A percentile compares a stretch with the other conserved stretches of the same genome.
These are phyloP conservation scores for Solanum chacoense DNA, from an alignment of 305 asterid species.

Conservation along the genomic window DNA sequence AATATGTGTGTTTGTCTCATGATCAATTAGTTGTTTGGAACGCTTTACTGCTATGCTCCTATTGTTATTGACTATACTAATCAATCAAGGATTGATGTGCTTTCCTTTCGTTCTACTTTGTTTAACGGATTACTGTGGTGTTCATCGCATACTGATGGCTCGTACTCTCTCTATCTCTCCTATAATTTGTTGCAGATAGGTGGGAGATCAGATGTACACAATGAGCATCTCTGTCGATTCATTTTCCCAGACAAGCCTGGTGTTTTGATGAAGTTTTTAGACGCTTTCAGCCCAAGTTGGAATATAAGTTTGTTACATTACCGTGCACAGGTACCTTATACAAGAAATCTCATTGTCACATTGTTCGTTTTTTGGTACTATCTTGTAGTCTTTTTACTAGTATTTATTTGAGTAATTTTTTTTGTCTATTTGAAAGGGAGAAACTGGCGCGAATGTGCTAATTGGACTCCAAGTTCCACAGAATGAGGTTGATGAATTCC, in stretches of 20 bases:
- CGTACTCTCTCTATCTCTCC: background rate
- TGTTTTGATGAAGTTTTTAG: slow-evolving; percentile 77
- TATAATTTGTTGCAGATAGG: slow-evolving; percentile 46
- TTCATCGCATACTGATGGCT: background rate
- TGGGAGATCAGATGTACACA: slow-evolving; percentile 60
- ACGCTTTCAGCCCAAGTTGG: slow-evolving; percentile 81
- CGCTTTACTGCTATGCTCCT: background rate
- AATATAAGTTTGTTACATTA: slow-evolving; percentile 87
- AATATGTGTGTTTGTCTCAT: background rate
- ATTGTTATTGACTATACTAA: background rate
- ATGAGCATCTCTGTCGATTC: slow-evolving; percentile 80
- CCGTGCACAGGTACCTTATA: slow-evolving; percentile 51
- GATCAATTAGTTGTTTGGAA: slow-evolving; percentile 26
- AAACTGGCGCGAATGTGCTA: slow-evolving; percentile 71
- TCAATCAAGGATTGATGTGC: background rate
- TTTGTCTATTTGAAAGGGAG: slow-evolving; percentile 36
- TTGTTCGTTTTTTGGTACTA: background rate
- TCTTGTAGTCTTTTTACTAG: background rate
- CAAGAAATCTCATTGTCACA: background rate
- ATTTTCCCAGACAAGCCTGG: slow-evolving; percentile 79
- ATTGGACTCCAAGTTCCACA: slow-evolving; percentile 68
- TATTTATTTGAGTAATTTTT: background rate
- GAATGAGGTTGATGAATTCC: slow-evolving; percentile 51
- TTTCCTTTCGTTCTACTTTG: background rate
- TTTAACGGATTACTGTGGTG: background rate